Conservation (phyloP, 805 yeast genomes). For the Grigorovia transvaalensis region DNA sequence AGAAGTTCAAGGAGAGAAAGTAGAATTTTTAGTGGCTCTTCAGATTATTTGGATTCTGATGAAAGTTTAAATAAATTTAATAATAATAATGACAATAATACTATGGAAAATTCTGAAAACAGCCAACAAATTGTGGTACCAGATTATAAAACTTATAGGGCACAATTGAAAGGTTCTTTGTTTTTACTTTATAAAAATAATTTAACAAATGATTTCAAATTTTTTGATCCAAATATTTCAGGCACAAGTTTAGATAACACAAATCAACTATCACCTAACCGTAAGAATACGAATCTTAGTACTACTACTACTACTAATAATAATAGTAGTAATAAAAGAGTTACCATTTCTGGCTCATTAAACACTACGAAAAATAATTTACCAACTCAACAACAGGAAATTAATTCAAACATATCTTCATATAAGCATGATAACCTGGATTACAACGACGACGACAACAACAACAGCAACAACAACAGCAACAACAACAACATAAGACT, state of each 20-base stretch:
- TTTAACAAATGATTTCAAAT: slow-evolving; percentile 35
- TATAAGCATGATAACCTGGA: not conserved
- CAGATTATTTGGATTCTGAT: not conserved
- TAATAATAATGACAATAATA: not conserved
- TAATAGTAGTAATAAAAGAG: not conserved
- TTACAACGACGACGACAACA: too few relatives aligned
- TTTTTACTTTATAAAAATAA: slow-evolving; percentile 52
- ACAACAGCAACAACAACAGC: too few relatives aligned
- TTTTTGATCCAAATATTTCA: slow-evolving; percentile 28
- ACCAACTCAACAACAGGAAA: not conserved
- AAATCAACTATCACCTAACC: not conserved
- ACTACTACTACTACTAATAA: not conserved
- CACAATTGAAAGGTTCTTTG: slow-evolving; percentile 60
- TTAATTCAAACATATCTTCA: not conserved
- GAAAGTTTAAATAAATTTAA: not conserved
- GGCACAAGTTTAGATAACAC: not conserved
- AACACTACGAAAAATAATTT: not conserved
- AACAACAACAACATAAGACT: slow-evolving; percentile 8
- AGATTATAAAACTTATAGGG: slow-evolving; percentile 40
- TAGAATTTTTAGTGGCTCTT: slow-evolving; percentile 13
- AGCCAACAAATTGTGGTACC: slow-evolving; percentile 16
- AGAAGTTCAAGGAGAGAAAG: slow-evolving; percentile 15
- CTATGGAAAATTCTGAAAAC: not conserved
- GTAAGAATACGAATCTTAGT: too few relatives aligned
- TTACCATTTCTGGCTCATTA: slow-evolving; percentile 1